Evolutionary conservation across 2,329 filamentous ascomycete species (phyloP).

Genomic region (Torrubiellomyces zombiae): DNA sequence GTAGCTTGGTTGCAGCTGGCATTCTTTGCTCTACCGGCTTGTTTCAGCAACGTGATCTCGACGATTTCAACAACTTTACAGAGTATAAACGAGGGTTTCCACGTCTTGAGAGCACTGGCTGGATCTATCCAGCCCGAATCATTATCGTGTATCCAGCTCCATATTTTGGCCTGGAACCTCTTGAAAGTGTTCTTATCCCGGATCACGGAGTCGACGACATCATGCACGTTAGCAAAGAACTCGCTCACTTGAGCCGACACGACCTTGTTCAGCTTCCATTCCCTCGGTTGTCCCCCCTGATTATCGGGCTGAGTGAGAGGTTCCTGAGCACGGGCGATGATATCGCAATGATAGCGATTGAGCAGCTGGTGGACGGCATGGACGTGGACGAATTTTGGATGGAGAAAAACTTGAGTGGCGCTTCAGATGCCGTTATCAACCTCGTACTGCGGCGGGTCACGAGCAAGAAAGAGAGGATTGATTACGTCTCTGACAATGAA

Average conservation of each 20-base stretch:
- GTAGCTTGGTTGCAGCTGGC: conserved; percentile 3
- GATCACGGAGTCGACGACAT: conserved; percentile 1
- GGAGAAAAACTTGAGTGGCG: conserved; percentile 4
- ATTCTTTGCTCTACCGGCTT: conserved; percentile 6
- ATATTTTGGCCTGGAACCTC: conserved; percentile 6
- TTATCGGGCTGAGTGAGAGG: conserved; percentile 7
- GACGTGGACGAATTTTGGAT: conserved; percentile 9
- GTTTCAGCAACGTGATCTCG: conserved; percentile 3
- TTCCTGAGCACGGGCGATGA: conserved; percentile 8
- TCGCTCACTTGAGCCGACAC: conserved; percentile 1
- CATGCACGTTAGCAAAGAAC: conserved; percentile 5
- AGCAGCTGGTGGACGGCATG: conserved; percentile 12
- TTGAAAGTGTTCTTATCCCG: conserved; percentile 3
- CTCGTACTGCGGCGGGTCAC: conserved; percentile 6
- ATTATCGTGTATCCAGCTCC: conserved; percentile 7
- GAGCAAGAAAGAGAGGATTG: conserved; percentile 7
- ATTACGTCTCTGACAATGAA: conserved; percentile 9
- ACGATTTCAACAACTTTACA: conserved; percentile 9
- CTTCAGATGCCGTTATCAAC: conserved; percentile 2
- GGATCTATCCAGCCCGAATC: conserved; percentile 2
- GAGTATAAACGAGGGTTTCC: conserved; percentile 10
- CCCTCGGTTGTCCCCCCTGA: conserved; percentile 7
- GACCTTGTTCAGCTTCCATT: conserved; percentile 7
- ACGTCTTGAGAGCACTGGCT: conserved; percentile 5
- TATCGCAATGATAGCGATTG: conserved; percentile 10